Base-by-base conservation (phyloP, 371 early-diverging fungal genomes). In the Rhizopus stolonifer region DNA sequence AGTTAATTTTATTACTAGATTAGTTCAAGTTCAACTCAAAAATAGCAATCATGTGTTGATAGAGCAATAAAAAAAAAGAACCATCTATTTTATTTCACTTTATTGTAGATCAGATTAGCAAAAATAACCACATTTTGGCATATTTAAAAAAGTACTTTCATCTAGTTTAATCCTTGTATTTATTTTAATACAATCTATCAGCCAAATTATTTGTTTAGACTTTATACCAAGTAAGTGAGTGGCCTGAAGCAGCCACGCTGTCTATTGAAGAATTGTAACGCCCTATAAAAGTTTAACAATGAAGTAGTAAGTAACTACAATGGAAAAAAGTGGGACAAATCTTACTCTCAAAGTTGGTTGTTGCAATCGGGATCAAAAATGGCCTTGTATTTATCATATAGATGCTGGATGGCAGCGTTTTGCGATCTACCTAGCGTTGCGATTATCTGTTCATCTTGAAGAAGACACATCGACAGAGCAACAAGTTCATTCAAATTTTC, bases 81-180 rank as follows among this genome's bases (percentile, higher is more conserved):
- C 2, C 32, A 47, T 32, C 29, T 47, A 47, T 47, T 47, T 47
- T 47, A 47, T 47, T 47, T 47, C 47, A 47, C 33, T 47, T 47
- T 47, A 47, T 47, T 32, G 47, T 47, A 47, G 47, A 32, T 47
- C 33, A 47, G 29, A 47, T 47, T 47, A 47, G 19, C 32, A 49
- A 34, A 49, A 49, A 49, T 49, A 49, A 49, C 36, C 49, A 40
- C 51, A 51, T 51, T 51, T 51, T 51, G 51, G 43, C 51, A 51
- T 51, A 51, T 51, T 51, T 51, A 9, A 42, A 51, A 51, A 51
- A 34, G 40, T 51, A 40, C 26, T 42, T 51, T 48, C 43, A 40
- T 51, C 40, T 51, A 51, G 31, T 40, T 51, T 51, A 29, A 51
- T 26, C 40, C 51, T 51, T 51, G 51, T 40, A 51, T 51, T 51